phyloP scores from a whole-genome alignment of 2,329 filamentous ascomycete species.

The Sclerotinia spermophila region DNA sequence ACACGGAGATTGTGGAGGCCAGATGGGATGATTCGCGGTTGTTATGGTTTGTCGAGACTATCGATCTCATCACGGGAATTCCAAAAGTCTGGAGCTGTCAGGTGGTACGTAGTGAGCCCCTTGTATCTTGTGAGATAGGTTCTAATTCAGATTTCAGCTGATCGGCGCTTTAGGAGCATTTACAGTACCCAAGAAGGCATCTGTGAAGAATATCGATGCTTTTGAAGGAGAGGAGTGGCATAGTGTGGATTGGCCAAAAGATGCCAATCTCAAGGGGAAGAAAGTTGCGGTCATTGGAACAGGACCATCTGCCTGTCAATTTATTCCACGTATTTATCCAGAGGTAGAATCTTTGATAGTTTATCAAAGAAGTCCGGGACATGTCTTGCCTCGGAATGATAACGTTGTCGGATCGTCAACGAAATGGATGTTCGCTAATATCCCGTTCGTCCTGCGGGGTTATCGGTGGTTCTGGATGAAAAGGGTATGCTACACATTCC shows the following conservation, averaged over 20 bases:
- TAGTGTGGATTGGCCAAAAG: slow-evolving; percentile 8
- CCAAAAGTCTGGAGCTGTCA: slow-evolving; percentile 4
- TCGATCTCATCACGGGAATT: neutral
- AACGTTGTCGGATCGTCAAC: slow-evolving; percentile 1
- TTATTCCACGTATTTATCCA: neutral
- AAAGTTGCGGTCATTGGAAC: slow-evolving; percentile 5
- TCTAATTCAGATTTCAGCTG: neutral
- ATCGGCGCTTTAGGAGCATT: slow-evolving; percentile 8
- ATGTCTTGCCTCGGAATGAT: slow-evolving; percentile 3
- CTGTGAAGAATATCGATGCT: neutral
- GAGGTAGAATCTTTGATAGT: slow-evolving; percentile 3
- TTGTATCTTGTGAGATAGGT: neutral
- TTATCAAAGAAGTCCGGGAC: slow-evolving; percentile 6
- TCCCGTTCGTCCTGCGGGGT: neutral
- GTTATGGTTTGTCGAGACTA: slow-evolving; percentile 8
- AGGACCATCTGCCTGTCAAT: slow-evolving; percentile 10
- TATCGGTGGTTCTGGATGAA: neutral
- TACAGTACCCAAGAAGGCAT: slow-evolving; percentile 1
- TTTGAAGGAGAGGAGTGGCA: slow-evolving; percentile 4
- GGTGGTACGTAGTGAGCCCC: neutral
- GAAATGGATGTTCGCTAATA: slow-evolving; percentile 13
- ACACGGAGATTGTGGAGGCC: slow-evolving; percentile 3
- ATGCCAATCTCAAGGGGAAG: neutral
- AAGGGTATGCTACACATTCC: neutral
- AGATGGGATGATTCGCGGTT: slow-evolving; percentile 3